phyloP scores from a whole-genome alignment of 2,329 filamentous ascomycete species.

The Leptographium flavum region DNA sequence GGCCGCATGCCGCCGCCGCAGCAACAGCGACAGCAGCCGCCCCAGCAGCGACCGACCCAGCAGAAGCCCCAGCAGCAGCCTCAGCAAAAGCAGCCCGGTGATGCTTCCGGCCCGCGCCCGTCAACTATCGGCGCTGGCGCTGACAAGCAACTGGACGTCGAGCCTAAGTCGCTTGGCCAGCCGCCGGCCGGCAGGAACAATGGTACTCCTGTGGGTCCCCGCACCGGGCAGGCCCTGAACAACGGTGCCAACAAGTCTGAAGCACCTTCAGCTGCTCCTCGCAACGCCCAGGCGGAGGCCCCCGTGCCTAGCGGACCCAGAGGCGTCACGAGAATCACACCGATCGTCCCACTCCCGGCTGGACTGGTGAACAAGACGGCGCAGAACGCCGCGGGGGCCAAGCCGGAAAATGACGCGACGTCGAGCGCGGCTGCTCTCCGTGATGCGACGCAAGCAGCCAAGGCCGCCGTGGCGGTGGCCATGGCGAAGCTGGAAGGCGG shows the following conservation, averaged over 20 bases:
- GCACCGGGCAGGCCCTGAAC: background rate
- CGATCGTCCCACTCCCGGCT: conserved; percentile 49
- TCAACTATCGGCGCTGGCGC: conserved; percentile 35
- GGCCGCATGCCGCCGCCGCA: conserved; percentile 12
- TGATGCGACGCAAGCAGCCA: conserved; percentile 60
- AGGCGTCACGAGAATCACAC: conserved; percentile 39
- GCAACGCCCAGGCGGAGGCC: conserved; percentile 8
- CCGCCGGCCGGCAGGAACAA: conserved; percentile 13
- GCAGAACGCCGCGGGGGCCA: conserved; percentile 18
- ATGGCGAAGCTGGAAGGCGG: conserved; percentile 53
- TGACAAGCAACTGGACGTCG: conserved; percentile 32
- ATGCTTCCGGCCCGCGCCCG: conserved; percentile 26
- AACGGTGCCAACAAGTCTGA: background rate
- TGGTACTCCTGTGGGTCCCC: conserved; percentile 26
- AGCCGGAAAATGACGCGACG: conserved; percentile 20
- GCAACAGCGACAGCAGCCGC: conserved; percentile 12
- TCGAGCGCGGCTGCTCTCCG: conserved; percentile 31
- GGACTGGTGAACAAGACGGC: conserved; percentile 20
- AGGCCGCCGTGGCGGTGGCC: conserved; percentile 64
- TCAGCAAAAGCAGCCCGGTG: background rate
- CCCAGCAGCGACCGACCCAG: conserved; percentile 16
- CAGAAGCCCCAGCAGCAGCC: conserved; percentile 14
- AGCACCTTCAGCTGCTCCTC: background rate
- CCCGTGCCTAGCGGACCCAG: conserved; percentile 29
- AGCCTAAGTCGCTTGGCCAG: conserved; percentile 38